Evolutionary conservation across 192 early-diverging fungal species (phyloP).

Genomic region (Entomortierella beljakovae): DNA sequence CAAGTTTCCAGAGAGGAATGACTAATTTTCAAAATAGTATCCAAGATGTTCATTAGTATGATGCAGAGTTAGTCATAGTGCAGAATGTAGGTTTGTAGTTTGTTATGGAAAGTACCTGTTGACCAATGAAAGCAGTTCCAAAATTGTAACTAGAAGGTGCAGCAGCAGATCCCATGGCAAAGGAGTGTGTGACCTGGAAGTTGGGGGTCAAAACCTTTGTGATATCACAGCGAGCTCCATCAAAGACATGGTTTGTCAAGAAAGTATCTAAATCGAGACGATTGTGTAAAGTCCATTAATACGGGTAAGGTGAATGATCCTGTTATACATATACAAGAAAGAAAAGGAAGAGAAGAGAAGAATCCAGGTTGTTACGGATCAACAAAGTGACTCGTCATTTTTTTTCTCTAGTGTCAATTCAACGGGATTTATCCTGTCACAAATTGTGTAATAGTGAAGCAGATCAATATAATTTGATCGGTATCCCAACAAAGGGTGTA

Average conservation of each 20-base stretch:
- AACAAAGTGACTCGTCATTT: neutral
- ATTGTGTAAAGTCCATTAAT: neutral
- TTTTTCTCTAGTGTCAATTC: neutral
- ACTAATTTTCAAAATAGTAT: too few relatives aligned
- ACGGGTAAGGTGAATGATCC: neutral
- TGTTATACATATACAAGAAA: neutral
- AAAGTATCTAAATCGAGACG: conserved; percentile 69
- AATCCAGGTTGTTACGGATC: too few relatives aligned
- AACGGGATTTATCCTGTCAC: neutral
- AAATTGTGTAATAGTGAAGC: too few relatives aligned
- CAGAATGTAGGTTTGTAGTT: too few relatives aligned
- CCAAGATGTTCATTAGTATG: too few relatives aligned
- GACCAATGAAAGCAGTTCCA: conserved; percentile 85
- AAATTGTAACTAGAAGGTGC: conserved; percentile 93
- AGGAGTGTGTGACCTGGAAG: conserved; percentile 95
- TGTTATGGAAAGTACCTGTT: conserved; percentile 61
- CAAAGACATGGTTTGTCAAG: conserved; percentile 89
- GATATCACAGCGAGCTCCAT: conserved; percentile 95
- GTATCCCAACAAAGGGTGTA: too few relatives aligned
- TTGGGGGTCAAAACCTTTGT: conserved; percentile 92
- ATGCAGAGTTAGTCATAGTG: too few relatives aligned
- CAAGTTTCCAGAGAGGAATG: conserved; percentile 92
- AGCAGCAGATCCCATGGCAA: conserved; percentile 85
- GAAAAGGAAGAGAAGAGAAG: neutral
- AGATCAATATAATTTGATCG: too few relatives aligned